phyloP scores from a whole-genome alignment of 495 filamentous ascomycete genomes.

The Mytilinidion resinicola region DNA sequence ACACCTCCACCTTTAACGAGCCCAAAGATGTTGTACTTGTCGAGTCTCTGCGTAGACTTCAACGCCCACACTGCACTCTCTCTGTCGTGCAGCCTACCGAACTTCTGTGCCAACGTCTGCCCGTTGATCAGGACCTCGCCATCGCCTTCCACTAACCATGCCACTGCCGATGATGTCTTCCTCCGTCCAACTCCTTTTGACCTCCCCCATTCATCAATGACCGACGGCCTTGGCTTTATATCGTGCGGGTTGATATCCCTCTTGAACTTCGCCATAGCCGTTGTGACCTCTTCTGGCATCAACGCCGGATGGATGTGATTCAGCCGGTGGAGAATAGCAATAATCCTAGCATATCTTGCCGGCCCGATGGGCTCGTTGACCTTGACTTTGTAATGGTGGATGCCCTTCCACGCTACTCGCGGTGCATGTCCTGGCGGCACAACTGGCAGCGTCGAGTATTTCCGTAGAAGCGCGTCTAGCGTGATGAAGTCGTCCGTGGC shows the following conservation, averaged over 20 bases:
- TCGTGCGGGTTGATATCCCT: conserved; percentile 66
- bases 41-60: conserved; percentile 70
- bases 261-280: conserved; percentile 62
- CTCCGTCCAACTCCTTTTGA: conserved; percentile 72
- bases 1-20: conserved; percentile 75
- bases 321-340: conserved; percentile 68
- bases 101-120: conserved; percentile 67
- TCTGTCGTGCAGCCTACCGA: conserved; percentile 84
- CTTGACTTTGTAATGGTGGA: conserved; percentile 65
- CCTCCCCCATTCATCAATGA: conserved; percentile 66
- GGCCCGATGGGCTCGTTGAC: conserved; percentile 72
- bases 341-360: conserved; percentile 68
- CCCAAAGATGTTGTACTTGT: conserved; percentile 97
- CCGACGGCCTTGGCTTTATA: conserved; percentile 48
- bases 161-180: conserved; percentile 78
- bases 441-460: conserved; percentile 64
- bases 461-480: conserved; percentile 62
- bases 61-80: conserved; percentile 92
- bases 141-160: conserved; percentile 82
- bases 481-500: conserved; percentile 81
- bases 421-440: conserved; percentile 58
- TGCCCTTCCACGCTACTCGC: conserved; percentile 75
- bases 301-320: conserved; percentile 79
- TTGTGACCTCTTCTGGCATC: conserved; percentile 60
- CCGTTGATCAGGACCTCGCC: conserved; percentile 88